These are phyloP conservation scores for Colletotrichum orbiculare DNA, from an alignment of 2,329 filamentous ascomycete species.

Conservation along the genomic window DNA sequence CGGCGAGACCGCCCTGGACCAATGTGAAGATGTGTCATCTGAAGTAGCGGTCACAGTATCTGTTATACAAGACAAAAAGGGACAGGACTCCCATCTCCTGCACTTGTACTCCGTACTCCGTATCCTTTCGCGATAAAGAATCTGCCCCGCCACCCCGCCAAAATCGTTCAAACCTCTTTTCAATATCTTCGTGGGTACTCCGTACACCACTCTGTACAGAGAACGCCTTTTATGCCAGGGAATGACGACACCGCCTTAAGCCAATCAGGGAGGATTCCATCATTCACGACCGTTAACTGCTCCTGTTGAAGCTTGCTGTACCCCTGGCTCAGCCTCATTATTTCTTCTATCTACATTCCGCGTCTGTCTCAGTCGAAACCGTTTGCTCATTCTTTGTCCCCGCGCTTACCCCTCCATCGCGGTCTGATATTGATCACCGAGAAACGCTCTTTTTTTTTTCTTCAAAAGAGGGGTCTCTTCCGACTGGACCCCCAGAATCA, in stretches of 20 bases:
- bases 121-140: slow-evolving; percentile 13
- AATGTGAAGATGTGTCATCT: slow-evolving; percentile 1
- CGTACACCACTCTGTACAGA: too few species aligned
- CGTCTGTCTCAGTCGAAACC: slow-evolving; percentile 17
- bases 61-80: background rate
- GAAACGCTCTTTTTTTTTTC: background rate
- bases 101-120: too few species aligned
- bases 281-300: slow-evolving; percentile 1
- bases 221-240: slow-evolving; percentile 10
- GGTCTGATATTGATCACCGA: slow-evolving; percentile 17
- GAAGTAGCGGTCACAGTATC: slow-evolving; percentile 32
- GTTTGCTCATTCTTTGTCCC: slow-evolving; percentile 12
- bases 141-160: slow-evolving; percentile 31
- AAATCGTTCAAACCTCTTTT: slow-evolving; percentile 28
- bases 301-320: slow-evolving; percentile 8
- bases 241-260: slow-evolving; percentile 34
- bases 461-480: background rate
- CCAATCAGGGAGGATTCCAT: slow-evolving; percentile 26
- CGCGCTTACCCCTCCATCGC: slow-evolving; percentile 27
- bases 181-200: slow-evolving; percentile 31
- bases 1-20: slow-evolving; percentile 2
- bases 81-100: too few species aligned
- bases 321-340: background rate
- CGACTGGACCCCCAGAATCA: background rate
- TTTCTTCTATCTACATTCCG: slow-evolving; percentile 14